Conservation (phyloP, 164 flowering plant species). For the Berberis thunbergii region DNA sequence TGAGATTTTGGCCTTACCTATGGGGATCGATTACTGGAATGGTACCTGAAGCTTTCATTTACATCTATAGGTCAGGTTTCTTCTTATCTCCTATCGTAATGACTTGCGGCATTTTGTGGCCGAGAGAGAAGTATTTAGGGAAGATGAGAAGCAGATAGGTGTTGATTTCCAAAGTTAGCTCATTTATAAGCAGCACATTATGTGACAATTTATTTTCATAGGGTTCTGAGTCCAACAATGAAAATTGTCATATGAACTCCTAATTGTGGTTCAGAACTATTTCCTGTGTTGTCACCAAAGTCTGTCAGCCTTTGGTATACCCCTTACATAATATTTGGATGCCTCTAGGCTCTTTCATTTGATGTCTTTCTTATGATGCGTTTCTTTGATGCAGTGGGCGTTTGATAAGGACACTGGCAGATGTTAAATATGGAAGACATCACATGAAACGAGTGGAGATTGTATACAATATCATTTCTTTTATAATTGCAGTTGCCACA, state of each 20-base stretch:
- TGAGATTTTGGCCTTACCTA: slow-evolving; percentile 87
- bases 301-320: too few species aligned
- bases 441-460: slow-evolving; percentile 76
- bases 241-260: too few species aligned
- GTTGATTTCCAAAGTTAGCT: too few species aligned
- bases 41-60: slow-evolving; percentile 96
- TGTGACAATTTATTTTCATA: too few species aligned
- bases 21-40: slow-evolving; percentile 95
- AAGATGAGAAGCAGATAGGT: too few species aligned
- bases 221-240: too few species aligned
- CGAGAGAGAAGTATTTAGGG: too few species aligned
- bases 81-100: neutral
- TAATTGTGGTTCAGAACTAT: too few species aligned
- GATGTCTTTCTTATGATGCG: neutral
- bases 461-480: slow-evolving; percentile 68
- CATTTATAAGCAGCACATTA: too few species aligned
- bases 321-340: neutral
- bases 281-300: too few species aligned
- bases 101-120: too few species aligned
- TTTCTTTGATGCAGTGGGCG: slow-evolving; percentile 59
- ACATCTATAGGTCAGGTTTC: slow-evolving; percentile 74
- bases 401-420: slow-evolving; percentile 74
- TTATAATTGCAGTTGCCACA: slow-evolving; percentile 58
- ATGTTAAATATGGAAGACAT: slow-evolving; percentile 65
- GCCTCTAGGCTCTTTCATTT: neutral